A percentile compares a stretch with the other conserved stretches of the same genome.
Evolutionary conservation across 2,329 filamentous ascomycete genomes (phyloP).

Genomic region (Cercospora sojina): DNA sequence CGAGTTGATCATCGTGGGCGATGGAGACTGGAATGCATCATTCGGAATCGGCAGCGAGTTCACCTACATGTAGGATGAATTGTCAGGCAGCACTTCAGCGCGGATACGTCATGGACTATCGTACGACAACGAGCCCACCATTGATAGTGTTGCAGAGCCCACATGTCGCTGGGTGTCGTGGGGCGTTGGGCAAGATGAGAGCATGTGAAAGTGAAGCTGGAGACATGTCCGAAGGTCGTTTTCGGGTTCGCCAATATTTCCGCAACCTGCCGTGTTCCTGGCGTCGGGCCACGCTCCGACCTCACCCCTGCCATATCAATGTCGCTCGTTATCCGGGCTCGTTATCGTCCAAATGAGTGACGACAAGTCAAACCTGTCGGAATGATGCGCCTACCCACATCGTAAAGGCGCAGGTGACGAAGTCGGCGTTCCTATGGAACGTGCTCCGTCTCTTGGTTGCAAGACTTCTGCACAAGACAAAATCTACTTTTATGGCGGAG

Average conservation of each 20-base stretch:
- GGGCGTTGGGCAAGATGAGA: neutral
- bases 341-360: neutral
- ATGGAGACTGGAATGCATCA: neutral
- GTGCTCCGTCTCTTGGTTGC: no score
- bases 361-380: neutral
- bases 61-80: neutral
- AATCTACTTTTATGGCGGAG: neutral
- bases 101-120: neutral
- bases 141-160: neutral
- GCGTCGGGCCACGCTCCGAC: neutral
- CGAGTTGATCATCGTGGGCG: slow-evolving; percentile 24
- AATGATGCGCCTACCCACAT: neutral
- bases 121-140: neutral
- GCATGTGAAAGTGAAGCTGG: neutral
- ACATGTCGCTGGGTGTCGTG: neutral
- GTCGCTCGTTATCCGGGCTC: neutral
- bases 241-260: neutral
- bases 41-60: neutral
- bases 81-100: neutral
- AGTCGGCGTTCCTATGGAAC: no score
- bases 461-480: no score
- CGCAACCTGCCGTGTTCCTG: neutral
- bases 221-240: neutral
- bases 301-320: neutral
- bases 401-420: no score